Evolutionary conservation across 2,329 filamentous ascomycete genomes (phyloP), one percentile per base, ranked within the genome.

Genomic region (Sporothrix dimorphospora): DNA sequence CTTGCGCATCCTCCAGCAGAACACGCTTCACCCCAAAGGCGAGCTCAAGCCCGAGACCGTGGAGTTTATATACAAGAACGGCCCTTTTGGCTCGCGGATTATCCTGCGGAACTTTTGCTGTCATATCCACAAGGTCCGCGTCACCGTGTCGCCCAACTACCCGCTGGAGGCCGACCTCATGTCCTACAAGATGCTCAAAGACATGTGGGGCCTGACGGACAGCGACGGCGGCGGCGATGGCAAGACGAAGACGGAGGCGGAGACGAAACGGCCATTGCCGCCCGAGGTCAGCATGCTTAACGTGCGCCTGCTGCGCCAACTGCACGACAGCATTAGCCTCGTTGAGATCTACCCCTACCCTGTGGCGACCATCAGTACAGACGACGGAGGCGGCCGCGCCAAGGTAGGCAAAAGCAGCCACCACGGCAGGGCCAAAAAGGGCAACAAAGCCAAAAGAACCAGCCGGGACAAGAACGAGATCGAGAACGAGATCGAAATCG

Each of bases 51-150:
- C 78, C 1, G 74, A 75, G 3, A 76, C 77, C 3, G 77, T 82
- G 27, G 76, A 76, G 27, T 73, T 75, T 0, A 78, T 82, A 72
- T 89, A 88, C 76, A 77, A 75, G n/a, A 78, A 78, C 2, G 77
- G 86, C 5, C 87, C 88, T 0, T 90, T 89, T 76, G 88, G 88
- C 1, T 88, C 88, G 40, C 83, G 85, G 51, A 85, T 90, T 68
- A 82, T 89, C 45, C 81, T 90, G 49, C 81, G 85, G 61, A 84
- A 84, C 71, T 78, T 90, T 16, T 82, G 85, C 1, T 78, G 83
- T 40, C 81, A 88, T 73, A 77, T 87, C 8, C 79, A 79, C 63
- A 80, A 85, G 14, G 83, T 86, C 38, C 79, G 79, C 30, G 81
- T 90, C 53, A 78, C 78, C 24, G 76, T 89, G 57, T 84, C 83